Conservation (phyloP, 2,329 filamentous ascomycete species). For the Teratosphaeria gauchensis region DNA sequence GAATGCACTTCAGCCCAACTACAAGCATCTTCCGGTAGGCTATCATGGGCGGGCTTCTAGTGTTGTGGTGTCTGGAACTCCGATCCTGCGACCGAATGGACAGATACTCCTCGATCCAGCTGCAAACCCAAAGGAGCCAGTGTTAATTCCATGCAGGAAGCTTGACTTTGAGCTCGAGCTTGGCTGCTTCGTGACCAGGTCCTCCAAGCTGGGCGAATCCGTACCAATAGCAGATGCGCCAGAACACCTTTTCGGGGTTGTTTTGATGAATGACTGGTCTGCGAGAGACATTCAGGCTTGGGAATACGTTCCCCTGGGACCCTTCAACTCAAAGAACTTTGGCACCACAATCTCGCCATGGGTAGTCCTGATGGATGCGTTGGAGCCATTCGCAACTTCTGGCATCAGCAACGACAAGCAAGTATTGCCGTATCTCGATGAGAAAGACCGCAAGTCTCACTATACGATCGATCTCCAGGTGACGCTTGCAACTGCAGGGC, state of each 20-base stretch:
- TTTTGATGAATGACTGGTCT: conserved; percentile 82
- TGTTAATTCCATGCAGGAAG: conserved; percentile 53
- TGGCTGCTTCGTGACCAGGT: conserved; percentile 60
- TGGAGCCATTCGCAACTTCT: conserved; percentile 55
- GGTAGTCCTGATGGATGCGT: conserved; percentile 67
- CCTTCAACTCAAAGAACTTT: conserved; percentile 80
- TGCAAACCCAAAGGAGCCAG: conserved; percentile 52
- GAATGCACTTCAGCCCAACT: conserved; percentile 71
- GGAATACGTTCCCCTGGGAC: conserved; percentile 75
- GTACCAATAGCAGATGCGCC: conserved; percentile 56
- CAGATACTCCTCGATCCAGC: conserved; percentile 60
- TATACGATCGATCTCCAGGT: conserved; percentile 57
- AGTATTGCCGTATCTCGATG: conserved; percentile 54
- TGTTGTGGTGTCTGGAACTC: conserved; percentile 64
- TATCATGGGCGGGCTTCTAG: conserved; percentile 74
- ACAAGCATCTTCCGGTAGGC: conserved; percentile 69
- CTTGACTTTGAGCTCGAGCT: conserved; percentile 76
- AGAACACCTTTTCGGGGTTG: conserved; percentile 66
- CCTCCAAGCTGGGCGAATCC: conserved; percentile 55
- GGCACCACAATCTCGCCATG: conserved; percentile 67
- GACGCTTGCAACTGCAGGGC: conserved; percentile 44
- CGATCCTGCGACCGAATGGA: conserved; percentile 62
- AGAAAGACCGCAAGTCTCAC: conserved; percentile 48
- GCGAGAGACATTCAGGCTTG: conserved; percentile 73
- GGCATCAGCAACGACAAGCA: conserved; percentile 47